Base-by-base conservation (phyloP, 306 rosid genomes). In the Corylus avellana region DNA sequence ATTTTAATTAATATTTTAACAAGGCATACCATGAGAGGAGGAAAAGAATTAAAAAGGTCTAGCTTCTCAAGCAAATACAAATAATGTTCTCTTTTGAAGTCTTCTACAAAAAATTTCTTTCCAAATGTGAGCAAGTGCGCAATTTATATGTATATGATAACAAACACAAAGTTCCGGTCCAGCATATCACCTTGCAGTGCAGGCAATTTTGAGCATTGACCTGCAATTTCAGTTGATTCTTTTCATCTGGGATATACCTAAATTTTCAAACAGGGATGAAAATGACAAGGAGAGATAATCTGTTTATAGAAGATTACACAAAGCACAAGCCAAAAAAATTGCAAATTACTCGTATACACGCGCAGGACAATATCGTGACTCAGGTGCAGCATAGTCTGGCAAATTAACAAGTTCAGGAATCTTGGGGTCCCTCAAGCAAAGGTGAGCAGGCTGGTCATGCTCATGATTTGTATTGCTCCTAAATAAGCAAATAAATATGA, bases 401-500 rank as follows among this genome's bases (percentile, higher is more conserved):
- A 95, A 88, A 84, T 95, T 95, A 72, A 87, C 59, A 10, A 73
- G 88, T 84, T 90, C 91, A 11, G 98, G 97, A 82, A 89, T 85
- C 85, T 86, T 91, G 27, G 96, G 83, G 84, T 95, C 90, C 81
- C 84, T 87, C 84, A 92, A 84, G 73, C 78, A 90, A 86, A 95
- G 98, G 82, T 95, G 98, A 56, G 97, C 80, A 78, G 98, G 98
- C 84, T 95, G 98, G 83, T 95, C 98, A 72, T 92, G 97, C 35
- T 92, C 98, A 81, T 95, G 98, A 87, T 95, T 95, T 83, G 98
- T 95, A 85, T 91, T 95, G 94, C 98, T 95, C 93, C 98, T 95
- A 70, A 75, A 77, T 9, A 79, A 51, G 58, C 20, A 32, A 47
- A 74, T 17, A 72, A 25, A 76, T 35, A 77, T 37, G 64, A 72